These are phyloP conservation scores for Phytophthora europaea DNA, from an alignment of 352 stramenopile genomes.

Conservation along the genomic window DNA sequence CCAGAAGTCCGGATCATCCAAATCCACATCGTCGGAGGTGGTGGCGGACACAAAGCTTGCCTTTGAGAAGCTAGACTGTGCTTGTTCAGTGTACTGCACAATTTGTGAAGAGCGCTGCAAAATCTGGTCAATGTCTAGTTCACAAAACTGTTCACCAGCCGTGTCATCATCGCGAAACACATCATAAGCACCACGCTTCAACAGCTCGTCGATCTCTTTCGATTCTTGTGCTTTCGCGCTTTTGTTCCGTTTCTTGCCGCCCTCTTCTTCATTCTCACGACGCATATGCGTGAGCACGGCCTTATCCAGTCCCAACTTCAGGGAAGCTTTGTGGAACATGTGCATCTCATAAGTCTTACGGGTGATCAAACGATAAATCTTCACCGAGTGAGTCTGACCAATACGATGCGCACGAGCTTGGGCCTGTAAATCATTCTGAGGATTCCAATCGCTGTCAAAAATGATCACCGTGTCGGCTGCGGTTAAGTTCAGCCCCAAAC, in stretches of 20 bases:
- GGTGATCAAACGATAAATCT: constrained; percentile 92
- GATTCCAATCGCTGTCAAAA: constrained; percentile 99
- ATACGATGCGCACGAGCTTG: constrained; percentile 93
- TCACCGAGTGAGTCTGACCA: constrained; percentile 91
- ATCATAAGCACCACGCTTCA: constrained; percentile 93
- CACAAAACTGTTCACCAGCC: constrained; percentile 96
- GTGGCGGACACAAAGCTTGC: constrained; percentile 93
- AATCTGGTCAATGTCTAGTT: constrained; percentile 98
- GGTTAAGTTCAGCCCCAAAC: constrained; percentile 93
- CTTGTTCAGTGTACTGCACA: constrained; percentile 88
- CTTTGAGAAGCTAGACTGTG: constrained; percentile 92
- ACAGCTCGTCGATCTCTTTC: constrained; percentile 93
- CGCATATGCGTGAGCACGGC: constrained; percentile 94
- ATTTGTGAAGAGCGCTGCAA: constrained; percentile 91
- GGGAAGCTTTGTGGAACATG: constrained; percentile 94
- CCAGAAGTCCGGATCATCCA: constrained; percentile 99
- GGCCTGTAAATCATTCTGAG: constrained; percentile 97
- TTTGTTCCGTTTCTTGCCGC: constrained; percentile 81
- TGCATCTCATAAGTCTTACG: constrained; percentile 96
- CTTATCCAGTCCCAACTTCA: constrained; percentile 95
- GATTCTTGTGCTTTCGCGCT: constrained; percentile 85
- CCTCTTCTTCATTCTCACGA: constrained; percentile 86
- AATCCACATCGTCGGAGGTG: constrained; percentile 95
- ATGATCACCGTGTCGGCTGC: constrained; percentile 98
- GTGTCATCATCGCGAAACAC: constrained; percentile 93